phyloP scores from a whole-genome alignment of 345 rosid species.

The Bruguiera gymnorhiza region DNA sequence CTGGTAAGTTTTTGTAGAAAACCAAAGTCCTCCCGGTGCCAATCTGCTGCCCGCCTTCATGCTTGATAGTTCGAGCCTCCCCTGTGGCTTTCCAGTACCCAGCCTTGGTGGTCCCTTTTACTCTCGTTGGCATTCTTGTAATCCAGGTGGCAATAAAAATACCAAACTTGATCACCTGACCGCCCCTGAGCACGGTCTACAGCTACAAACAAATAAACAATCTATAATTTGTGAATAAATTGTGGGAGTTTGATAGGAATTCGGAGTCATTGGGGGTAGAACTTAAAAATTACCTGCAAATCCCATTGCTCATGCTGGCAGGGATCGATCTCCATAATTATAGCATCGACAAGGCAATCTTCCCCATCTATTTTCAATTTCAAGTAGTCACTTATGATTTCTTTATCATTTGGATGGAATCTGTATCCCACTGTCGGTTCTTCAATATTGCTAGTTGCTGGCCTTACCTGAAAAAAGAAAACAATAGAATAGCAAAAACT shows the following conservation, averaged over 20 bases:
- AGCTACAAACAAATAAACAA: neutral
- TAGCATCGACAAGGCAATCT: conserved; percentile 4
- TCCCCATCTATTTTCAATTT: conserved; percentile 16
- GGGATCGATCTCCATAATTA: conserved; percentile 13
- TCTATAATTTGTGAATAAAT: neutral
- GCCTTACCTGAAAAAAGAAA: too few species aligned
- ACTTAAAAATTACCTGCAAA: conserved; percentile 29
- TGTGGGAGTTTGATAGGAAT: neutral
- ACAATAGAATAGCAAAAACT: neutral
- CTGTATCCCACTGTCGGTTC: conserved; percentile 16
- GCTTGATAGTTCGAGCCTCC: conserved; percentile 23
- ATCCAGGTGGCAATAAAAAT: conserved; percentile 27
- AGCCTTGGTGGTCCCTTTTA: conserved; percentile 13
- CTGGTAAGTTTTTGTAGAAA: neutral
- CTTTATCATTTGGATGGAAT: conserved; percentile 30
- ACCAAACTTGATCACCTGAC: conserved; percentile 36
- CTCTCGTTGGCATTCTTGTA: conserved; percentile 15
- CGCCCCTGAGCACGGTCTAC: neutral
- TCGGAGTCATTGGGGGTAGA: neutral
- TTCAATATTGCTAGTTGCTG: neutral
- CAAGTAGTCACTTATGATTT: conserved; percentile 23
- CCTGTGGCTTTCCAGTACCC: conserved; percentile 53
- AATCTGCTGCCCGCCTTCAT: conserved; percentile 18
- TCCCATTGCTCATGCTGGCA: conserved; percentile 22
- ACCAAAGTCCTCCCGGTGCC: conserved; percentile 45